These are phyloP conservation scores for Pseudogymnoascus sp. DNA, from an alignment of 2,329 filamentous ascomycete genomes.

Conservation along the genomic window DNA sequence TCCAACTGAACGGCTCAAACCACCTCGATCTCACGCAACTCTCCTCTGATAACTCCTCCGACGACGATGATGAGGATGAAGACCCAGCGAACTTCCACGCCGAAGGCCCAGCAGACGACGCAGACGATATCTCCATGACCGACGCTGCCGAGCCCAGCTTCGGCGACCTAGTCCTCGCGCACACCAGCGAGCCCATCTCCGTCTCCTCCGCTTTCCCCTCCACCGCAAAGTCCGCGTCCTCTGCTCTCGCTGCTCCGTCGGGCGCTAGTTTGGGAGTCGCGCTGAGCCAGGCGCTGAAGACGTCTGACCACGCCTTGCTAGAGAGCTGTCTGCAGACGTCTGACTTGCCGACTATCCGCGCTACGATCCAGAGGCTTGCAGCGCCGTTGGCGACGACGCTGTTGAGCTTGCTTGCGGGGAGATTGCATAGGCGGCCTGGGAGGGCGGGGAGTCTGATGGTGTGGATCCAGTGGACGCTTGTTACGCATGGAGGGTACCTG, in stretches of 20 bases:
- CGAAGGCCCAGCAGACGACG: conserved; percentile 35
- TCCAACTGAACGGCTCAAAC: conserved; percentile 34
- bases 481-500: conserved; percentile 86
- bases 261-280: conserved; percentile 83
- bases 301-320: conserved; percentile 82
- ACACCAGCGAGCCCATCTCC: conserved; percentile 67
- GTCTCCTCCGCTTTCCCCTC: conserved; percentile 57
- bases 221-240: conserved; percentile 15
- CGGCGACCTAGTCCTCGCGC: conserved; percentile 72
- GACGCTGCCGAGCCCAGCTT: conserved; percentile 58
- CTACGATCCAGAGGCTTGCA: conserved; percentile 85
- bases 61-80: conserved; percentile 39
- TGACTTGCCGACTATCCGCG: conserved; percentile 70
- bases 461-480: conserved; percentile 93
- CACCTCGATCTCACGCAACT: conserved; percentile 38
- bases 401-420: conserved; percentile 76
- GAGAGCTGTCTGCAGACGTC: conserved; percentile 84
- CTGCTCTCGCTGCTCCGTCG: conserved; percentile 43
- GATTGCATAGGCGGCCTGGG: conserved; percentile 80
- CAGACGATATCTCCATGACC: conserved; percentile 32
- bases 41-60: conserved; percentile 50
- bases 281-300: conserved; percentile 87
- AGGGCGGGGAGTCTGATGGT: conserved; percentile 84
- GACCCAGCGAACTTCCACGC: conserved; percentile 35
- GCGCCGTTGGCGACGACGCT: conserved; percentile 74